A percentile compares a stretch with the other conserved stretches of the same genome.
Evolutionary conservation across 805 yeast genomes (phyloP).

Genomic region (Pichia cabralensis): DNA sequence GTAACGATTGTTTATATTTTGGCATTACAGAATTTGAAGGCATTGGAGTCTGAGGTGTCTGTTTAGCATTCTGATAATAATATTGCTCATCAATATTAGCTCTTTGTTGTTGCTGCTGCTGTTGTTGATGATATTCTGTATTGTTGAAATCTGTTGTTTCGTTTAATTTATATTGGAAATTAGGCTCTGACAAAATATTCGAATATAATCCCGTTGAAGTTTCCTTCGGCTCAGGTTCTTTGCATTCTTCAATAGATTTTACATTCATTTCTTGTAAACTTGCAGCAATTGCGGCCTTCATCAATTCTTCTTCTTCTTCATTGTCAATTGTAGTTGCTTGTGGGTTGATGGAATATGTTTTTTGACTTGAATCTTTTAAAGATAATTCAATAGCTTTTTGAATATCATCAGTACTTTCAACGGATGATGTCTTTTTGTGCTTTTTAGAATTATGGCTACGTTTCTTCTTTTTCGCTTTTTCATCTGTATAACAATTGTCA

Average conservation of each 20-base stretch:
- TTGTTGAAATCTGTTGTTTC: too few species aligned
- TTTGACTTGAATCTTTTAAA: conserved; percentile 40
- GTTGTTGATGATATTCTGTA: background rate
- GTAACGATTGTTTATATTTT: too few species aligned
- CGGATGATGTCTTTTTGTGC: conserved; percentile 4
- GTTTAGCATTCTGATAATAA: too few species aligned
- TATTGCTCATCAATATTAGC: background rate
- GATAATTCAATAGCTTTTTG: conserved; percentile 72
- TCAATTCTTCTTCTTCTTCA: conserved; percentile 77
- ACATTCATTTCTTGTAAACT: conserved; percentile 57
- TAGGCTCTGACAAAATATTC: too few species aligned
- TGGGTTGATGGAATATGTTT: background rate
- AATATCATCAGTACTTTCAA: conserved; percentile 43
- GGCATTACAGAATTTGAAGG: too few species aligned
- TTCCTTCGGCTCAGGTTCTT: conserved; percentile 11
- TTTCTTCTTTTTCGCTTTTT: conserved; percentile 29
- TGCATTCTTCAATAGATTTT: background rate
- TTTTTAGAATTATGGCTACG: too few species aligned
- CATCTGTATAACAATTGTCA: conserved; percentile 72
- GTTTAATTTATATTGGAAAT: too few species aligned
- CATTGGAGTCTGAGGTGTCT: too few species aligned
- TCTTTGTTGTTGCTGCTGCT: background rate
- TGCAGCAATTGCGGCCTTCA: conserved; percentile 91
- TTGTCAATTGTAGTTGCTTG: conserved; percentile 20
- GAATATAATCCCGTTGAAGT: conserved; percentile 19